Evolutionary conservation across 2,329 filamentous ascomycete species (phyloP).

Genomic region (Fusarium siculi): DNA sequence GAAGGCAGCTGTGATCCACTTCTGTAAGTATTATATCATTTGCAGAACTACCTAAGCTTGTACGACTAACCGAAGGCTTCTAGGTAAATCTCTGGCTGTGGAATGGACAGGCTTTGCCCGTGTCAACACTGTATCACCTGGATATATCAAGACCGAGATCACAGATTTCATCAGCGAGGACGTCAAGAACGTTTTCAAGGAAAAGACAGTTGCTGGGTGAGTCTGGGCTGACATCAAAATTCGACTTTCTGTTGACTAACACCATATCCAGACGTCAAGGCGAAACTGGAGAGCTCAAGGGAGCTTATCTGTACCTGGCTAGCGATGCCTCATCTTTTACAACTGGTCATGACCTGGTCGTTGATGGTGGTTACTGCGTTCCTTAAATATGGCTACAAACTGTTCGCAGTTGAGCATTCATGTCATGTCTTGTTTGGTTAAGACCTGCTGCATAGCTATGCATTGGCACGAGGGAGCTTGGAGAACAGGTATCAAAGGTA

Average conservation of each 20-base stretch:
- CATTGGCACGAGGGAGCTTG: constrained; percentile 3
- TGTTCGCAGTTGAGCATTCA: background rate
- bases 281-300: constrained; percentile 79
- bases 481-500: background rate
- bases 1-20: constrained; percentile 72
- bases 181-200: constrained; percentile 77
- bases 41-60: background rate
- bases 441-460: background rate
- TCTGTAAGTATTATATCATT: constrained; percentile 56
- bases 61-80: background rate
- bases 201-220: constrained; percentile 81
- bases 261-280: constrained; percentile 69
- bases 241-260: constrained; percentile 19
- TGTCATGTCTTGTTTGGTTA: background rate
- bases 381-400: constrained; percentile 48
- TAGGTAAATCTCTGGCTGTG: constrained; percentile 75
- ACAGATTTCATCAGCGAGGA: constrained; percentile 71
- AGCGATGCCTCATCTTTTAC: constrained; percentile 86
- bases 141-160: constrained; percentile 81
- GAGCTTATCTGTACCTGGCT: constrained; percentile 82
- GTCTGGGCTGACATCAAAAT: constrained; percentile 36
- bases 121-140: constrained; percentile 77
- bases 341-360: constrained; percentile 77
- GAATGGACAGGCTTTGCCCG: constrained; percentile 82
- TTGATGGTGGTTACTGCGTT: constrained; percentile 78